Evolutionary conservation across 2,329 filamentous ascomycete species (phyloP), one percentile per base, ranked within the genome.

Genomic region (Colletotrichum cereale): DNA sequence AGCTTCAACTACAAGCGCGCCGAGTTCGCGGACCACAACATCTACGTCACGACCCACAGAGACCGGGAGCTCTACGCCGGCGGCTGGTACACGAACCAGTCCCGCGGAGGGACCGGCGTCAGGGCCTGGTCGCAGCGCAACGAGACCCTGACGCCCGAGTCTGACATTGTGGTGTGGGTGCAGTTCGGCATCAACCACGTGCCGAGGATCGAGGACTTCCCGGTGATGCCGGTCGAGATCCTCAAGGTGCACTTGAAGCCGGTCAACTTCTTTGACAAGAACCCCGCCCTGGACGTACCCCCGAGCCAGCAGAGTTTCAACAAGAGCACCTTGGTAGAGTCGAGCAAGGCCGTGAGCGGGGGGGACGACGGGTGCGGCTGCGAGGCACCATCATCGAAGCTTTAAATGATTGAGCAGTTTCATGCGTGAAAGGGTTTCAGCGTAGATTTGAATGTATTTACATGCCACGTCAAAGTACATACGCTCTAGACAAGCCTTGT

Each of bases 141-240:
- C 42, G 68, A 71, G 57, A 53, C 64, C 26, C 11, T 71, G 18
- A 62, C 64, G 10, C 34, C 64, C 48, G 40, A 71, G 7, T 67
- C 64, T 1, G 68, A 71, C 40, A 71, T 71, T 36, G 88, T 90
- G 2, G 81, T 88, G 53, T 90, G 85, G 73, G 79, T 89, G 26
- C 87, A 90, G 76, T 88, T 89, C 47, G 79, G 79, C 48, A 84
- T 90, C 72, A 90, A 88, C 48, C 88, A 90, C 72, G 83, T 88
- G 66, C 86, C 86, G 0, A 79, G 86, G 34, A 83, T 86, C 18
- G 88, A 90, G 77, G 87, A 89, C 75, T 89, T 89, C 79, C 87
- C 87, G 0, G 84, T 89, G 47, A 89, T 89, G 87, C 88, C 88
- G 0, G 85, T 83, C 50, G 88, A 90, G 80, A 85, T 86, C 16